These are phyloP conservation scores for Pythium catenulatum DNA, from an alignment of 352 stramenopile genomes.

Conservation along the genomic window DNA sequence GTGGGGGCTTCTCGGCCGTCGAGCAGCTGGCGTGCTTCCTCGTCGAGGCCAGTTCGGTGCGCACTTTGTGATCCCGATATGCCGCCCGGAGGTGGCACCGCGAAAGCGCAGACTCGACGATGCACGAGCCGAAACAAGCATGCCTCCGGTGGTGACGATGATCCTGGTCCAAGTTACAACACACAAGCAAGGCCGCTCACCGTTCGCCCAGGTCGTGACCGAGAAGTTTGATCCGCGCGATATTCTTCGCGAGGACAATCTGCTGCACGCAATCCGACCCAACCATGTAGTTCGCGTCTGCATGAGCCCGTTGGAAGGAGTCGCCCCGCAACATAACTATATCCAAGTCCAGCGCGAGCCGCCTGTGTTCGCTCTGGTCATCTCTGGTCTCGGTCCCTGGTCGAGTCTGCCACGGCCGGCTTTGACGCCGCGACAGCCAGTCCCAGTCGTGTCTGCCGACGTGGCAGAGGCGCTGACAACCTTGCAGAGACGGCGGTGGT, in stretches of 20 bases:
- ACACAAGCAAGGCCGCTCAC: neutral
- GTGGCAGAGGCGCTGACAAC: neutral
- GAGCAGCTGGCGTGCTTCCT: slow-evolving; percentile 43
- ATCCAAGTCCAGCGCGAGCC: neutral
- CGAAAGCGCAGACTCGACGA: too few relatives aligned
- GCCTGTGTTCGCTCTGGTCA: neutral
- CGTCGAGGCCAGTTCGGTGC: neutral
- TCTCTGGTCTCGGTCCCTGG: neutral
- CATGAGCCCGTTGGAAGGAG: neutral
- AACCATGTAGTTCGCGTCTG: neutral
- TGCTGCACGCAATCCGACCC: neutral
- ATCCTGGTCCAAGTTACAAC: slow-evolving; percentile 48
- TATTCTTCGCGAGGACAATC: neutral
- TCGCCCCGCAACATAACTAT: neutral
- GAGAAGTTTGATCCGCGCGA: neutral
- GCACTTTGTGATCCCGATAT: slow-evolving; percentile 56
- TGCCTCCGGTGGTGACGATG: slow-evolving; percentile 35
- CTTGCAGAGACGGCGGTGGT: neutral
- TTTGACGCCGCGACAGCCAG: neutral
- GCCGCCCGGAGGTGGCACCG: neutral
- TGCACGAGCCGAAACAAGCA: neutral
- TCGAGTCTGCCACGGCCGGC: neutral
- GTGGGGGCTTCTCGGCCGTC: slow-evolving; percentile 59
- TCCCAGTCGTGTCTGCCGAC: neutral
- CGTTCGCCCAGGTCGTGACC: neutral